These are phyloP conservation scores for Trichosporon faecale DNA, from an alignment of 1,284 basidiomycete species.

Conservation along the genomic window DNA sequence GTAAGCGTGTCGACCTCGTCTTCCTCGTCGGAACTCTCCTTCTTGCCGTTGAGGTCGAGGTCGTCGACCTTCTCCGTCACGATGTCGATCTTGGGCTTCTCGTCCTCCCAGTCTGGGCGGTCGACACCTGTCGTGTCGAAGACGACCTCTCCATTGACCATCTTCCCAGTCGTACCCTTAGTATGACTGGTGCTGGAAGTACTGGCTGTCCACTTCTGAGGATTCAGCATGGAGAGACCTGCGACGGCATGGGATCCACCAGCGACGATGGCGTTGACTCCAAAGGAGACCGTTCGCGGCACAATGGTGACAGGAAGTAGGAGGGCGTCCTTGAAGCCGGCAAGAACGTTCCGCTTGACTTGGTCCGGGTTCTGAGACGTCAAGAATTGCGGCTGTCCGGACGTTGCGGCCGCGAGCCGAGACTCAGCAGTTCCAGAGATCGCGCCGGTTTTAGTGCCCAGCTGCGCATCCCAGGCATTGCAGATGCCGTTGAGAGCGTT, in stretches of 20 bases:
- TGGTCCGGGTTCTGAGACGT: conserved; percentile 82
- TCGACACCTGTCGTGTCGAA: conserved; percentile 54
- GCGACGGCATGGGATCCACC: conserved; percentile 72
- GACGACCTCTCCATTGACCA: conserved; percentile 50
- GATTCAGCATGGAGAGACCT: conserved; percentile 81
- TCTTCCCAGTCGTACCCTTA: conserved; percentile 24
- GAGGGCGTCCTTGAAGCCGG: conserved; percentile 84
- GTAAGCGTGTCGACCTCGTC: conserved; percentile 20
- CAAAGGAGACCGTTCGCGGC: conserved; percentile 70
- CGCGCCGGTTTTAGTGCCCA: conserved; percentile 17
- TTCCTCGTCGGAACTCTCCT: neutral
- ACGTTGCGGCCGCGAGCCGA: neutral
- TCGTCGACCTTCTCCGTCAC: conserved; percentile 20
- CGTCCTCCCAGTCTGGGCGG: conserved; percentile 59
- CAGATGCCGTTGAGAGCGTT: conserved; percentile 70
- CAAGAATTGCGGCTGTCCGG: conserved; percentile 61
- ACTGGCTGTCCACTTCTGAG: conserved; percentile 67
- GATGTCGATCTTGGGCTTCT: conserved; percentile 10
- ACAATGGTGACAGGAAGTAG: conserved; percentile 94
- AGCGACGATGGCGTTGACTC: conserved; percentile 65
- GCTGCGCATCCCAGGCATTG: conserved; percentile 65
- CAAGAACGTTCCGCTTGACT: conserved; percentile 86
- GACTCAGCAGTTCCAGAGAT: neutral
- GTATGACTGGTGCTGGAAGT: conserved; percentile 14
- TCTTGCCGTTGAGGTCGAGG: conserved; percentile 14